These are phyloP conservation scores for Colletotrichum tabaci DNA, from an alignment of 2,329 filamentous ascomycete species.

Conservation along the genomic window DNA sequence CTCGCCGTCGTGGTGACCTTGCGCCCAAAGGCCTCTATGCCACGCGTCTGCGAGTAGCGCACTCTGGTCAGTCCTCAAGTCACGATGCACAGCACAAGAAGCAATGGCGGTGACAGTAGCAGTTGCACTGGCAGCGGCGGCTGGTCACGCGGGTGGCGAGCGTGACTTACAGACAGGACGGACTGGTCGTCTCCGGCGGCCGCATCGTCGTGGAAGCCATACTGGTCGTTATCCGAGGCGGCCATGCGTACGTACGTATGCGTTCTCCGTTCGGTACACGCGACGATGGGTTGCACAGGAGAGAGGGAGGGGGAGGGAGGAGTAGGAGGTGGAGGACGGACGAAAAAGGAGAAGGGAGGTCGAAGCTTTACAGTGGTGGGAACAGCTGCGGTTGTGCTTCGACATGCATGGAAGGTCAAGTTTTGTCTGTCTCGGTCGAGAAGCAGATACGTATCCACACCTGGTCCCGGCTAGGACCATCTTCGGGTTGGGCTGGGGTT, in stretches of 20 bases:
- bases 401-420: conserved; percentile 33
- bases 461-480: conserved; percentile 30
- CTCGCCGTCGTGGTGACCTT: conserved; percentile 96
- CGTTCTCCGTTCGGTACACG: conserved; percentile 30
- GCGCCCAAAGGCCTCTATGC: conserved; percentile 91
- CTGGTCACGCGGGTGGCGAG: conserved; percentile 32
- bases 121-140: neutral
- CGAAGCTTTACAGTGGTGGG: neutral
- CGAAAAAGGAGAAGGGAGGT: conserved; percentile 19
- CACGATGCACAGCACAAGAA: conserved; percentile 34
- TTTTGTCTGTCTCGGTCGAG: conserved; percentile 42
- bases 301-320: neutral
- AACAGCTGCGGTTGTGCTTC: conserved; percentile 24
- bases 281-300: conserved; percentile 37
- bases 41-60: conserved; percentile 76
- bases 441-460: conserved; percentile 42
- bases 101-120: no score
- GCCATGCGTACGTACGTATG: conserved; percentile 52
- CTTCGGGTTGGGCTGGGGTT: conserved; percentile 24
- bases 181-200: conserved; percentile 64
- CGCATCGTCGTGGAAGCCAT: conserved; percentile 63
- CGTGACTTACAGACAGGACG: conserved; percentile 55
- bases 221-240: conserved; percentile 58
- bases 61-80: conserved; percentile 36
- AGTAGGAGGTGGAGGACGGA: neutral